Conservation (phyloP, 805 yeast species). For the Starmerella kuoi region DNA sequence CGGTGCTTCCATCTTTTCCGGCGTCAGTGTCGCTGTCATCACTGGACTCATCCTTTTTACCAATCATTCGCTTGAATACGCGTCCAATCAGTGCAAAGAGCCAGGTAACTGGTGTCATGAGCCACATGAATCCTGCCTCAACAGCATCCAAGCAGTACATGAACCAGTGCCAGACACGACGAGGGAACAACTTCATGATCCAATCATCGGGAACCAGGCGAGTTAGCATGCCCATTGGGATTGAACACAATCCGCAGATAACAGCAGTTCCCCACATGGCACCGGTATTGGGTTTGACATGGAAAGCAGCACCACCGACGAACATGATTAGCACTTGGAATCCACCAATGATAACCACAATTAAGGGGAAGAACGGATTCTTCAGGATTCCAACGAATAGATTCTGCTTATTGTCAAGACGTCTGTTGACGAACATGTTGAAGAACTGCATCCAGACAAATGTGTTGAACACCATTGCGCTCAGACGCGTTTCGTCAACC, state of each 20-base stretch:
- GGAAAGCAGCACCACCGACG: slow-evolving; percentile 94
- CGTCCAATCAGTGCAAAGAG: slow-evolving; percentile 1
- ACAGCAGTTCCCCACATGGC: slow-evolving; percentile 85
- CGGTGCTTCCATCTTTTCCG: slow-evolving; percentile 3
- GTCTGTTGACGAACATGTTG: slow-evolving; percentile 80
- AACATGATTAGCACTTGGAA: slow-evolving; percentile 85
- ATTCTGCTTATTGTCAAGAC: slow-evolving; percentile 73
- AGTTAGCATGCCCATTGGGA: slow-evolving; percentile 67
- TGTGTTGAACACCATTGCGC: slow-evolving; percentile 84
- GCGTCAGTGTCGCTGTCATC: slow-evolving; percentile 17
- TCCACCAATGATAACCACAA: slow-evolving; percentile 64
- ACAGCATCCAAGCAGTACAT: slow-evolving; percentile 17
- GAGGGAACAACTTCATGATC: slow-evolving; percentile 56
- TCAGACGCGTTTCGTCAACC: slow-evolving; percentile 46
- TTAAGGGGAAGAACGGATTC: slow-evolving; percentile 68
- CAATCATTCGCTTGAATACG: slow-evolving; percentile 15
- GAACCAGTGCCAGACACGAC: slow-evolving; percentile 35
- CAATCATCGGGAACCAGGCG: slow-evolving; percentile 75
- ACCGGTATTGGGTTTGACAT: slow-evolving; percentile 65
- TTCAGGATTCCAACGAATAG: slow-evolving; percentile 71
- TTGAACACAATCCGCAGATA: slow-evolving; percentile 62
- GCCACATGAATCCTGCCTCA: slow-evolving; percentile 22
- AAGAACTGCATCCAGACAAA: slow-evolving; percentile 98
- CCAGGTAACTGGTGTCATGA: slow-evolving; percentile 22
- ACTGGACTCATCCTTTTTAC: slow-evolving; percentile 21